phyloP scores from a whole-genome alignment of 2,329 filamentous ascomycete species.

The Trichophyton mentagrophytes region DNA sequence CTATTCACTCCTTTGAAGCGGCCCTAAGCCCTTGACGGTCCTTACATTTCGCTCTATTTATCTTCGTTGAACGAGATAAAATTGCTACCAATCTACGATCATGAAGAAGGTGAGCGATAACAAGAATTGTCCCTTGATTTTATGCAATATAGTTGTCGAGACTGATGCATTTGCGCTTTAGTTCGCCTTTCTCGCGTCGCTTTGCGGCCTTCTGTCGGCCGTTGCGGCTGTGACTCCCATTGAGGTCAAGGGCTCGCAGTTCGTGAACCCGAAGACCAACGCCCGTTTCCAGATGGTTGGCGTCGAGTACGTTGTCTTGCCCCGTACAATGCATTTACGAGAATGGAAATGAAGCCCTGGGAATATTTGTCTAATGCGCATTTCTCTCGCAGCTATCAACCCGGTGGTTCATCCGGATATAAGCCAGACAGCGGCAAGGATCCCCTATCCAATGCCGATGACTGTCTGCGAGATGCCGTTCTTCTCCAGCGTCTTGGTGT shows the following conservation, averaged over 20 bases:
- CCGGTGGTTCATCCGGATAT: constrained; percentile 48
- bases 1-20: constrained; percentile 12
- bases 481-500: constrained; percentile 51
- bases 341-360: too few species aligned
- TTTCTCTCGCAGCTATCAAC: constrained; percentile 40
- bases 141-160: background rate
- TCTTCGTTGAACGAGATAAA: background rate
- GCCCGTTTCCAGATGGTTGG: constrained; percentile 51
- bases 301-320: constrained; percentile 39
- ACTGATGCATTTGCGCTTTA: background rate
- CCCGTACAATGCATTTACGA: background rate
- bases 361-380: background rate
- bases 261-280: constrained; percentile 46
- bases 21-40: background rate
- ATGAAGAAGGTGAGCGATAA: constrained; percentile 4
- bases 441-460: constrained; percentile 44
- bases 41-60: background rate
- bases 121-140: background rate
- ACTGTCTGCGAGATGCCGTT: constrained; percentile 50
- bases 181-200: constrained; percentile 23
- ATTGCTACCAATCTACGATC: background rate
- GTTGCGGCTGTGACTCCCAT: constrained; percentile 44
- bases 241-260: constrained; percentile 46
- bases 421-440: constrained; percentile 38
- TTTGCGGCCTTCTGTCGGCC: constrained; percentile 33